Evolutionary conservation across 1,284 basidiomycete genomes (phyloP).

Genomic region (Meripilus lineatus): DNA sequence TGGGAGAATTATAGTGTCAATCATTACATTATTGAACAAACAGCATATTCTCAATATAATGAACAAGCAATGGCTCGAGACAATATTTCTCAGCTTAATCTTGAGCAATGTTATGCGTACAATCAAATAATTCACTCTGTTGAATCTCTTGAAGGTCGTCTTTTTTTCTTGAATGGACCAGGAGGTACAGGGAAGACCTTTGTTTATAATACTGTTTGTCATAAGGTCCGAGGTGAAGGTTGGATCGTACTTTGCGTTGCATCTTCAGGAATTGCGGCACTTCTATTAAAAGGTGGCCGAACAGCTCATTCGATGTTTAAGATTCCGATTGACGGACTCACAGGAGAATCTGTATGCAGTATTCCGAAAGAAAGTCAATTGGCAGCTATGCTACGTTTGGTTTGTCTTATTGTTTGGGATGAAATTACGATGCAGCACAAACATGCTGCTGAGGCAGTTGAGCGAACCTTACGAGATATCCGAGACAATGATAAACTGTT

Average conservation of each 20-base stretch:
- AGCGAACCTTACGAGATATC: slow-evolving; percentile 29
- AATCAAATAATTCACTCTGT: slow-evolving; percentile 29
- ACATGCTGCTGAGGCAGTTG: slow-evolving; percentile 27
- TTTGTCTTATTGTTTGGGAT: slow-evolving; percentile 34
- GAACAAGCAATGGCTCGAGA: not conserved
- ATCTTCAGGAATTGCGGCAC: slow-evolving; percentile 41
- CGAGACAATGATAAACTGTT: slow-evolving; percentile 25
- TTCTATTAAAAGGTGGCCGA: slow-evolving; percentile 35
- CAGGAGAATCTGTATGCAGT: slow-evolving; percentile 17
- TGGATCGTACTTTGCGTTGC: slow-evolving; percentile 39
- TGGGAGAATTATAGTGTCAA: slow-evolving; percentile 28
- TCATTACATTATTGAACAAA: slow-evolving; percentile 34
- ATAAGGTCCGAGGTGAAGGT: slow-evolving; percentile 21
- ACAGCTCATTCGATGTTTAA: slow-evolving; percentile 42
- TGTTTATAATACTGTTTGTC: slow-evolving; percentile 35
- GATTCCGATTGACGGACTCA: slow-evolving; percentile 11
- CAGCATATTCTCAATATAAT: slow-evolving; percentile 18
- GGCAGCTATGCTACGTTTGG: slow-evolving; percentile 22
- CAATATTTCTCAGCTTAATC: slow-evolving; percentile 22
- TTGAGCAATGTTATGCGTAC: slow-evolving; percentile 31
- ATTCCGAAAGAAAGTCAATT: slow-evolving; percentile 23
- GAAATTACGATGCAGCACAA: slow-evolving; percentile 32
- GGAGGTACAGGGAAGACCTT: slow-evolving; percentile 50
- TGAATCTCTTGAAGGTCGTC: slow-evolving; percentile 16
- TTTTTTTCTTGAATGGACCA: slow-evolving; percentile 41